A percentile compares a stretch with the other conserved stretches of the same genome.
Conservation (phyloP, 176 grass and related monocot genomes). For the Cenchrus fungigraminus region DNA sequence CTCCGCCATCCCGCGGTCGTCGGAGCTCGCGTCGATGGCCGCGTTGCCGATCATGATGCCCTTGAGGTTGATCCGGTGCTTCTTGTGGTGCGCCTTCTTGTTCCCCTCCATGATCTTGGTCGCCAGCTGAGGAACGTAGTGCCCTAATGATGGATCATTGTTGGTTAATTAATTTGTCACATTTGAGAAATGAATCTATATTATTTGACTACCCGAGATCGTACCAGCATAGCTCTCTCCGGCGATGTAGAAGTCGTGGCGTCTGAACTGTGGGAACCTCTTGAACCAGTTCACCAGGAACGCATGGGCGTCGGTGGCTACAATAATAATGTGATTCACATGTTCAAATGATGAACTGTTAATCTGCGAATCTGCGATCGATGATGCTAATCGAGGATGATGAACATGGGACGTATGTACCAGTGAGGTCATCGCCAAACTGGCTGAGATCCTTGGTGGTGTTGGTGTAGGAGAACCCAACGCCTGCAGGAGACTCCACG, state of each 20-base stretch:
- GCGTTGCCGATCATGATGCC: conserved; percentile 95
- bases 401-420: conserved; percentile 9
- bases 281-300: conserved; percentile 96
- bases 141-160: conserved; percentile 31
- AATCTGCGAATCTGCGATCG: neutral
- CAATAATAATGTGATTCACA: neutral
- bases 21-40: conserved; percentile 66
- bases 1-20: conserved; percentile 67
- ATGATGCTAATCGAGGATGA: neutral
- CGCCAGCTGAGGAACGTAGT: conserved; percentile 80
- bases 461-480: conserved; percentile 90
- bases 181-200: neutral
- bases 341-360: neutral
- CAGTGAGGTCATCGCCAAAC: conserved; percentile 73
- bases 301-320: conserved; percentile 68
- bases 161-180: neutral
- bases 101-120: conserved; percentile 75
- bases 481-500: conserved; percentile 83
- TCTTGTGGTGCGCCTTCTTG: conserved; percentile 40
- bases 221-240: conserved; percentile 94
- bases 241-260: conserved; percentile 77
- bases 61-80: conserved; percentile 76
- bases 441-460: conserved; percentile 62
- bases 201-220: neutral
- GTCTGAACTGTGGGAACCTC: conserved; percentile 81